Evolutionary conservation across 1,284 basidiomycete species (phyloP), one percentile per base, ranked within the genome.

Genomic region (Trichosporon sp.): DNA sequence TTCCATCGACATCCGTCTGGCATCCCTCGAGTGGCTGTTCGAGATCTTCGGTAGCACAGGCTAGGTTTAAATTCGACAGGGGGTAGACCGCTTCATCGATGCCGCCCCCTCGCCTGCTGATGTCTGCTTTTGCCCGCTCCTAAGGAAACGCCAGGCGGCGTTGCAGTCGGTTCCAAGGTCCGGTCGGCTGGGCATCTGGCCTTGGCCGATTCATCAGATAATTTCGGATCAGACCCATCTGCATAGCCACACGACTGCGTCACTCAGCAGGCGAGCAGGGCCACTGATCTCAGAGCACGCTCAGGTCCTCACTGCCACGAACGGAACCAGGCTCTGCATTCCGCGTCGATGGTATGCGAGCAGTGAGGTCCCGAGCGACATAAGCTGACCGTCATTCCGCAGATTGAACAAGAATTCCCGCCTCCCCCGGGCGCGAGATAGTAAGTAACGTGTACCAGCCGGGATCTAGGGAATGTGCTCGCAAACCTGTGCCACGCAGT

Each of bases 181-280:
- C 4, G 10, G 14, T 14, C 11, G 37, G 16, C 43, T 46, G 43
- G 43, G 43, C 43, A 46, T 46, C 16, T 3, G 7, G 43, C 4
- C 43, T 46, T 46, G 43, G 43, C 43, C 43, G 1, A 46, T 46
- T 46, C 16, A 46, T n/a, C 5, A 40, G 38, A n/a, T 19, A 10
- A 54, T 19, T 54, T 54, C 51, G 51, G 51, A 54, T 54, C 51
- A 54, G 51, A 54, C 51, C 3, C 7, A 8, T 54, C 51, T 26
- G 51, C 51, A 54, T 26, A 26, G 51, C 51, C 51, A 21, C 51
- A 16, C 21, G 51, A 54, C 51, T 54, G 51, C 51, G 51, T 54
- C 51, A 46, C 7, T 46, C 7, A 11, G 40, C 8, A 43, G 11
- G 10, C 2, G 43, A n/a, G 16, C 43, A 46, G 14, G 40, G 7